Evolutionary conservation across 1,139 yeast species (phyloP), one percentile per base, ranked within the genome.

Genomic region (Yamadazyma taylorii): DNA sequence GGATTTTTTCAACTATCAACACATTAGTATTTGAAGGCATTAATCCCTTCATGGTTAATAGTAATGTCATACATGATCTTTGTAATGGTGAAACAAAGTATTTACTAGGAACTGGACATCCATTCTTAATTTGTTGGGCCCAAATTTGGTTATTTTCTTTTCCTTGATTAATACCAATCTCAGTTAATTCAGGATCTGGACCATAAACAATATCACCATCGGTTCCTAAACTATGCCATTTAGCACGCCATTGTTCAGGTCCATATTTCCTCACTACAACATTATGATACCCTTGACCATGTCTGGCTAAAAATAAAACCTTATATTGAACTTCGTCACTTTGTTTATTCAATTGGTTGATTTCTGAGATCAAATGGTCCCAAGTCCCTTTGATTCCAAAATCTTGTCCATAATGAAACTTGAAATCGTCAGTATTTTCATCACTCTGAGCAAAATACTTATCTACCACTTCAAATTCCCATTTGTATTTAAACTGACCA

Each of bases 231-330:
- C 61, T 64, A 17, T 84, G 71, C 85, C 85, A 83, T 45, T 80
- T 72, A 1, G 56, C 56, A 50, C 78, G 73, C 92, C 90, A 84
- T 24, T 60, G 77, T 9, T 65, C 60, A 27, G 69, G 56, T 11
- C 88, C 84, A 53, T 80, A 83, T 43, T 74, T 73, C 26, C 59
- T 61, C 29, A 78, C 76, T 2, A 81, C 84, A 13, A 73, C 61
- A 48, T 85, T 85, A 52, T 85, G 92, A 59, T 70, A 78, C 0
- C 94, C 94, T 57, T 85, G 87, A 8, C 94, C 94, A 51, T 85
- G 94, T 39, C 95, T 67, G 1, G 87, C 89, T 37, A 82, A 63
- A 41, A 79, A 75, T 6, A 84, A 47, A 31, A 84, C 55, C 54
- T 83, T 84, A 55, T 81, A 79, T 13, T 52, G 51, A 24, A 60